Conservation (phyloP, 2,329 filamentous ascomycete species). For the Biscogniauxia marginata region DNA sequence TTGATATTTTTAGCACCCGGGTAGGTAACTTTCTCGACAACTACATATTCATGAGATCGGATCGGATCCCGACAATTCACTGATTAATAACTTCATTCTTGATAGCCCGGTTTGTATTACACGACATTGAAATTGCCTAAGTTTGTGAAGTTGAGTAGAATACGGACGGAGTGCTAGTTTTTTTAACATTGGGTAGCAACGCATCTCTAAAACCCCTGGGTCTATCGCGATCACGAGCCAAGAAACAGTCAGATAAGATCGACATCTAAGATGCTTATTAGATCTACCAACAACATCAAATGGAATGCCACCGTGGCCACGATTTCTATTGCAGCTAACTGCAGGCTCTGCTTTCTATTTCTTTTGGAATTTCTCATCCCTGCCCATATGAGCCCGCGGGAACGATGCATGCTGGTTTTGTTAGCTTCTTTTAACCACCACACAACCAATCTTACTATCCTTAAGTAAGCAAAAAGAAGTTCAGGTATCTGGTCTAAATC, state of each 20-base stretch:
- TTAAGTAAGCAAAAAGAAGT: no score
- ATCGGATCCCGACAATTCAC: no score
- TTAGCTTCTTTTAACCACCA: no score
- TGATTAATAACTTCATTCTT: no score
- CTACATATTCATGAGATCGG: no score
- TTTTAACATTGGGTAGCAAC: neutral
- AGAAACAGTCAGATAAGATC: neutral
- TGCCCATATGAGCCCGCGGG: no score
- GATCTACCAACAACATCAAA: neutral
- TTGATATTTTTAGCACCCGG: neutral
- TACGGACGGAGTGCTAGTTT: neutral
- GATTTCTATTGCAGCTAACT: neutral
- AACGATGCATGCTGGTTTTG: no score
- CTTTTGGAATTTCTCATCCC: no score
- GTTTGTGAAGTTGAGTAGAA: neutral
- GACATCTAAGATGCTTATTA: neutral
- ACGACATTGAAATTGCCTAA: neutral
- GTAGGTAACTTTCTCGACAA: neutral
- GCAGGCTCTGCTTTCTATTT: neutral
- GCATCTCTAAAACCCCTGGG: neutral
- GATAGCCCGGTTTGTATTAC: no score
- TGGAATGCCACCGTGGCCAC: neutral
- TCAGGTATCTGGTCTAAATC: neutral
- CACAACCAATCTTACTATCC: no score
- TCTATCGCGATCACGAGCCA: neutral